phyloP scores from a whole-genome alignment of 192 early-diverging fungal species.

The Gonapodya sp. region DNA sequence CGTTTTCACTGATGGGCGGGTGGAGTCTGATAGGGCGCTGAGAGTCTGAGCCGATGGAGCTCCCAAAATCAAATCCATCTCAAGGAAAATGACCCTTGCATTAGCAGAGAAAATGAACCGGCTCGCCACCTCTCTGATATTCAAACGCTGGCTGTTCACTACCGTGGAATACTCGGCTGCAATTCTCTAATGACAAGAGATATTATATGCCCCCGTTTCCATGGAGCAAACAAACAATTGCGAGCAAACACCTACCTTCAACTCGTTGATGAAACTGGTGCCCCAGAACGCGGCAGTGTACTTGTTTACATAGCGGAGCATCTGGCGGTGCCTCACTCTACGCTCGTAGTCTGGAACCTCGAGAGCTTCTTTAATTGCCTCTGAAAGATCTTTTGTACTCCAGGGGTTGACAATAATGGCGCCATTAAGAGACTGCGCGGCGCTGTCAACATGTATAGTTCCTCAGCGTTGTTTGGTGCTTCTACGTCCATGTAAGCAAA shows the following conservation, averaged over 20 bases:
- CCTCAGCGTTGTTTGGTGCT: too few relatives aligned
- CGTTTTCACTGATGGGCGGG: not conserved
- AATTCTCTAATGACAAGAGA: conserved; percentile 29
- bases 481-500: too few relatives aligned
- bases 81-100: not conserved
- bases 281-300: conserved; percentile 99
- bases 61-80: not conserved
- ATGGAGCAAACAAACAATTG: not conserved
- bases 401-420: conserved; percentile 98
- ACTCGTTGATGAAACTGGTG: conserved; percentile 81
- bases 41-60: not conserved
- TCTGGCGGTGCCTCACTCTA: conserved; percentile 75
- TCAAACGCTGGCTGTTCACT: not conserved
- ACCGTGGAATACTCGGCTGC: conserved; percentile 50
- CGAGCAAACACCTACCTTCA: conserved; percentile 27
- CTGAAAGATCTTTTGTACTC: conserved; percentile 92
- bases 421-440: conserved; percentile 94
- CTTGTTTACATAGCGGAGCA: conserved; percentile 90
- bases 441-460: too few relatives aligned
- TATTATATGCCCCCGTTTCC: not conserved
- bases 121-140: not conserved
- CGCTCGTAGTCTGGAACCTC: conserved; percentile 78
- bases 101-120: not conserved
- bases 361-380: conserved; percentile 83
- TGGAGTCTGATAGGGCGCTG: not conserved